A percentile compares a stretch with the other conserved stretches of the same genome.
phyloP scores from a whole-genome alignment of 2,329 filamentous ascomycete species.

The Aspergillus felis region DNA sequence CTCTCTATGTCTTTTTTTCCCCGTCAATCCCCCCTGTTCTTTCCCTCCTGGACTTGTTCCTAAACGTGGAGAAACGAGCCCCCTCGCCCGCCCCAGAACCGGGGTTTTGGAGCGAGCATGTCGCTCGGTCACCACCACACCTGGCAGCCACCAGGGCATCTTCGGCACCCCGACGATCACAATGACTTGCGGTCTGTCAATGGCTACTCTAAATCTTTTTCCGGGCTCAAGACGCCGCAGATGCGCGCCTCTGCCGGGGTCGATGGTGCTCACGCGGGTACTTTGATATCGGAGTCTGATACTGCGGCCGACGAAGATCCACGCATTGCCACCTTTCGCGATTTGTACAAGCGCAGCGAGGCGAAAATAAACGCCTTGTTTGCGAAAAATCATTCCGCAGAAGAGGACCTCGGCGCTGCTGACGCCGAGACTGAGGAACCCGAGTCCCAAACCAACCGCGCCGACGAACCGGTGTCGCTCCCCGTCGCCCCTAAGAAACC shows the following conservation, averaged over 20 bases:
- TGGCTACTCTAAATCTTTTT: constrained; percentile 41
- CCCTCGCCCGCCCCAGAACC: constrained; percentile 42
- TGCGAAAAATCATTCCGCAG: constrained; percentile 38
- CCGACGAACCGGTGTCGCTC: constrained; percentile 46
- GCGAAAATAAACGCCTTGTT: constrained; percentile 75
- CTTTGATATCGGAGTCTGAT: constrained; percentile 49
- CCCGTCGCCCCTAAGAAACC: constrained; percentile 51
- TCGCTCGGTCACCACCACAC: constrained; percentile 64
- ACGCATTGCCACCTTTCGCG: constrained; percentile 67
- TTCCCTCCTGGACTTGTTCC: constrained; percentile 30
- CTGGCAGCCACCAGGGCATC: constrained; percentile 61
- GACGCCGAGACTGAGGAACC: constrained; percentile 47
- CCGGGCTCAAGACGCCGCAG: constrained; percentile 43
- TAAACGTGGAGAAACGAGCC: constrained; percentile 44
- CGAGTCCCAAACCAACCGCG: constrained; percentile 37
- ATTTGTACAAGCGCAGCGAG: constrained; percentile 74
- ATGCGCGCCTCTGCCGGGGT: constrained; percentile 42
- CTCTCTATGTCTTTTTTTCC: constrained; percentile 33
- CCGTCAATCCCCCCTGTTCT: constrained; percentile 20
- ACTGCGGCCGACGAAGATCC: constrained; percentile 66
- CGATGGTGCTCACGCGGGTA: constrained; percentile 45
- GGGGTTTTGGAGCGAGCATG: constrained; percentile 54
- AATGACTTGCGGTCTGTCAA: constrained; percentile 39
- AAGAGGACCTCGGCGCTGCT: constrained; percentile 33
- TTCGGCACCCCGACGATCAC: constrained; percentile 61